Base-by-base conservation (phyloP, 2,329 filamentous ascomycete genomes). In the Claviceps citrina region DNA sequence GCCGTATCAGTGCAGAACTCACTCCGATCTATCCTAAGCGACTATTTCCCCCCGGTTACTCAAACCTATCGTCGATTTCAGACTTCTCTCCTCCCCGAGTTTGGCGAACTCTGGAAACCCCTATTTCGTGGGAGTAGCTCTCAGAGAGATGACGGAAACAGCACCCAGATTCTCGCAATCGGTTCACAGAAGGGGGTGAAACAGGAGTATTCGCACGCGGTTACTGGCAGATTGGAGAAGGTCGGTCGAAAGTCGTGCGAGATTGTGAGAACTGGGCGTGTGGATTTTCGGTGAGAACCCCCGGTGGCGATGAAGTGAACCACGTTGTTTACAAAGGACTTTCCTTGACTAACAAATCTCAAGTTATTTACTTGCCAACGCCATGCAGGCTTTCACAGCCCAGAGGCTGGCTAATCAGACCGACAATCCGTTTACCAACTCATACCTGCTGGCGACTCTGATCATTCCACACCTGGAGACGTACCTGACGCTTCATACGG, bases 401-500 rank as follows among this genome's bases (percentile, higher is more conserved):
- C 71, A 71, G 42, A 64, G 65, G 1, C 54, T 70, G 7, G 51
- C 64, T 3, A 65, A 65, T 40, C 69, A 73, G 43, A 63, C 63
- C 25, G 66, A 68, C 41, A 73, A 72, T 46, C 72, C 71, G 0
- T 70, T 76, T 43, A 61, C 63, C 13, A 68, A 73, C 47, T 64
- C 70, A 1, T 59, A 65, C 18, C 58, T 72, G 13, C 63, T 79
- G 2, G 74, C 76, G 2, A 68, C 69, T 1, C 60, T 77, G 2
- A 63, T 79, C 18, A 61, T 78, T 30, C 71, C 74, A 1, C 71
- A 77, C 44, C 60, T 80, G 1, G 75, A 79, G 48, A 67, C 67
- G 0, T 78, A 76, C 45, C 59, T 79, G 36, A 63, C 67, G 4
- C 58, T 65, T 2, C 70, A 77, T 46, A 50, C 64, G 2, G 59